Base-by-base conservation (phyloP, 1,284 basidiomycete species). In the Sanghuangporus baumii region DNA sequence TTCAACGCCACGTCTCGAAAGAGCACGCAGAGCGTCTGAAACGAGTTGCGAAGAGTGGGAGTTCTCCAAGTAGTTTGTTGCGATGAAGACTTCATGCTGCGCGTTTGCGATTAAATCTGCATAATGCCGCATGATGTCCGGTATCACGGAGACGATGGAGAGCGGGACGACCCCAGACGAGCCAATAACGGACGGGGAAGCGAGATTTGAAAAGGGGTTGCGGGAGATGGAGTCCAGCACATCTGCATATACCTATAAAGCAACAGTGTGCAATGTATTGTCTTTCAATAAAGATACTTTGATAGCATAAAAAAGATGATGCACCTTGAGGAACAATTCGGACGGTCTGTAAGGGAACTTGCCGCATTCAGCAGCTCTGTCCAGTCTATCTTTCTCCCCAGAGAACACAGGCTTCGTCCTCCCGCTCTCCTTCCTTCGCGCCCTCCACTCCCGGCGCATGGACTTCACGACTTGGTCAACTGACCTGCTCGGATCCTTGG, bases 51-150 rank as follows among this genome's bases (percentile, higher is more conserved):
- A 80, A 6, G 79, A 80, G 66, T 82, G 78, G 4, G 80, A 81
- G 1, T 51, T 40, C 59, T 81, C 75, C 76, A 76, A 79, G 68
- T 81, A 81, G 69, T 84, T 86, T 2, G 84, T 86, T 0, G 82
- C 83, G 37, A 85, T 69, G 65, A 86, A 78, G 20, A 85, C 76
- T 72, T 86, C 84, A 56, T 78, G 75, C 66, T 84, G 71, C 2
- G 84, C 83, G 20, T 77, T 72, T 0, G 82, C 74, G 57, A 86
- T 85, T 61, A 80, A 74, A 55, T 81, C 76, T 31, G 75, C 74
- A 68, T 81, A 80, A 67, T 86, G 81, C 55, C 77, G 74, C 77
- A 84, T 84, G 67, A 86, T 85, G 67, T 85, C 84, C 2, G 83
- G 83, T 41, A 86, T 84, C 37, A 76, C 71, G 3, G 76, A 78